phyloP scores from a whole-genome alignment of 345 rosid genomes.

The Microthlaspi erraticum region DNA sequence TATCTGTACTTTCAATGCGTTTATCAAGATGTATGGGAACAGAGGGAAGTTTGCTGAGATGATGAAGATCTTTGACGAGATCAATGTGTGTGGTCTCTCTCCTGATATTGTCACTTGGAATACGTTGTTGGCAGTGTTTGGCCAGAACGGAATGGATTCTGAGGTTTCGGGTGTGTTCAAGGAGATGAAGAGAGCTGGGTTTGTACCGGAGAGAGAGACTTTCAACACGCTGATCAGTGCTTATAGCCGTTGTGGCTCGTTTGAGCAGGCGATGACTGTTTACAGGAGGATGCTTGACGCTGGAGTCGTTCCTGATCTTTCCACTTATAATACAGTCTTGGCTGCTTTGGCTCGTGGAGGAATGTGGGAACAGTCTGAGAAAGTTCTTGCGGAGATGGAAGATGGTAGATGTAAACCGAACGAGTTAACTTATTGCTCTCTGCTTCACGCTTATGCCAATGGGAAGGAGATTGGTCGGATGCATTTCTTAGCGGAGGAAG shows the following conservation, averaged over 20 bases:
- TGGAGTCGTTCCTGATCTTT: constrained; percentile 84
- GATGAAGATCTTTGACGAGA: constrained; percentile 94
- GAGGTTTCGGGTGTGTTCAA: constrained; percentile 90
- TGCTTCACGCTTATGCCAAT: constrained; percentile 94
- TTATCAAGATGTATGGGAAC: constrained; percentile 92
- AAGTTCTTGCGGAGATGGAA: constrained; percentile 79
- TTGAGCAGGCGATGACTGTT: constrained; percentile 85
- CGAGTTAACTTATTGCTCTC: constrained; percentile 79
- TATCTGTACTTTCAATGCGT: constrained; percentile 91
- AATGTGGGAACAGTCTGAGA: constrained; percentile 93
- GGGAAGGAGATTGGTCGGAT: constrained; percentile 79
- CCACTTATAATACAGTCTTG: constrained; percentile 88
- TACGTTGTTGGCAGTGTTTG: constrained; percentile 86
- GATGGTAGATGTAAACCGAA: constrained; percentile 81
- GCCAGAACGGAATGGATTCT: constrained; percentile 86
- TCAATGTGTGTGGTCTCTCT: constrained; percentile 60
- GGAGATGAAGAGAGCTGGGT: constrained; percentile 99
- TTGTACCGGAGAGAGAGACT: constrained; percentile 90
- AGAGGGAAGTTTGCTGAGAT: constrained; percentile 84
- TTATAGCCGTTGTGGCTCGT: constrained; percentile 86
- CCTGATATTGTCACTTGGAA: constrained; percentile 97
- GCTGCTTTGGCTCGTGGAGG: constrained; percentile 98
- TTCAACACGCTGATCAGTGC: constrained; percentile 90
- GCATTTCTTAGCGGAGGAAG: constrained; percentile 78
- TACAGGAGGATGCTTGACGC: constrained; percentile 88